phyloP scores from a whole-genome alignment of 805 yeast genomes.

The Yarrowia osloensis region DNA sequence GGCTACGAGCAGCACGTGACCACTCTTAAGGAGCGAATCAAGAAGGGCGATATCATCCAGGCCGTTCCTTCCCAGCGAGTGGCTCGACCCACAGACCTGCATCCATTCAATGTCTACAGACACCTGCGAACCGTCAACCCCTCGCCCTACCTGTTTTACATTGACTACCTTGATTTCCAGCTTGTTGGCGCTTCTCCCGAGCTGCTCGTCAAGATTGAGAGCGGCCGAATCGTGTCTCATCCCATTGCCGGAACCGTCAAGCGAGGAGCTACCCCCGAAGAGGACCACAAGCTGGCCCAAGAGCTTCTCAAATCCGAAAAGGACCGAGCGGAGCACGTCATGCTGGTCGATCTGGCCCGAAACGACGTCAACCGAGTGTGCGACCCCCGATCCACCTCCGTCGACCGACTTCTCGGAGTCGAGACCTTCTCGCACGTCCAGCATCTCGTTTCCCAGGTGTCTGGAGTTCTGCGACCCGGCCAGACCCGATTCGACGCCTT shows the following conservation, averaged over 20 bases:
- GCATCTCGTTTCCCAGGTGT: constrained; percentile 93
- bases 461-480: constrained; percentile 82
- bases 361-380: constrained; percentile 96
- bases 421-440: constrained; percentile 96
- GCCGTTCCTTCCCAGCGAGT: constrained; percentile 98
- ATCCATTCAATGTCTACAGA: constrained; percentile 94
- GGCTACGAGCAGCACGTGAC: constrained; percentile 88
- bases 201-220: constrained; percentile 79
- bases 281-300: constrained; percentile 81
- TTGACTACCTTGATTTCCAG: constrained; percentile 89
- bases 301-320: constrained; percentile 73
- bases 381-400: constrained; percentile 77
- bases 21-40: constrained; percentile 73
- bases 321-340: constrained; percentile 97
- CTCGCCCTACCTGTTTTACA: constrained; percentile 92
- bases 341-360: constrained; percentile 97
- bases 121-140: constrained; percentile 96
- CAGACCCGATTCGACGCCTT: constrained; percentile 95
- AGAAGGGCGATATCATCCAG: constrained; percentile 92
- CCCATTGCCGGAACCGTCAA: constrained; percentile 97
- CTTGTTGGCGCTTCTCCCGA: constrained; percentile 98
- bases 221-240: constrained; percentile 81
- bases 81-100: constrained; percentile 90
- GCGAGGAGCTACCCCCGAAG: constrained; percentile 88
- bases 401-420: constrained; percentile 83